phyloP scores from a whole-genome alignment of 148 eudicot genomes.

The Spergularia bocconei region DNA sequence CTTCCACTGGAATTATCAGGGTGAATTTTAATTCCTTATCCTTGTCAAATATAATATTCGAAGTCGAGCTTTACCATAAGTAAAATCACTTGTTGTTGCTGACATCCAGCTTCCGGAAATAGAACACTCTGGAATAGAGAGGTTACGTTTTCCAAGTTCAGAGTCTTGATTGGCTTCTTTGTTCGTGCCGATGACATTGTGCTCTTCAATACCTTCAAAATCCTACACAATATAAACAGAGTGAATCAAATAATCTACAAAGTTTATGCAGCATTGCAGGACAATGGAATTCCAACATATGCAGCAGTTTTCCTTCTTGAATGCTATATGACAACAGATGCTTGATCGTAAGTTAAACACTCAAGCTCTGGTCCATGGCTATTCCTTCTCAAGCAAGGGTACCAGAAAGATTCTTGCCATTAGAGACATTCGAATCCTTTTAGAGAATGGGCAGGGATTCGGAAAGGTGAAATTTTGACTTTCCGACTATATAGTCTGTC shows the following conservation, averaged over 20 bases:
- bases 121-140: slow-evolving; percentile 50
- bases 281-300: neutral
- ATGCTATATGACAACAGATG: neutral
- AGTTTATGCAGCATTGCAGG: neutral
- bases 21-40: too few relatives aligned
- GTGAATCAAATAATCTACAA: too few relatives aligned
- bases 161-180: slow-evolving; percentile 32
- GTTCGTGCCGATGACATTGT: slow-evolving; percentile 28
- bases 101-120: slow-evolving; percentile 61
- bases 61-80: slow-evolving; percentile 26
- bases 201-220: slow-evolving; percentile 41
- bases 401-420: neutral
- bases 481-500: neutral
- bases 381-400: neutral
- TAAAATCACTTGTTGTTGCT: slow-evolving; percentile 34
- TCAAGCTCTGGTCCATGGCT: neutral
- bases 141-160: slow-evolving; percentile 25
- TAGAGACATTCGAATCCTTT: neutral
- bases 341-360: neutral
- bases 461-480: neutral
- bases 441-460: neutral
- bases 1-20: neutral
- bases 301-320: neutral
- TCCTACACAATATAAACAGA: slow-evolving; percentile 34
- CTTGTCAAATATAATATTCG: too few relatives aligned